A percentile compares a stretch with the other conserved stretches of the same genome.
These are phyloP conservation scores for Acanthamoeba healyi DNA, from an alignment of 208 protist species.

Conservation along the genomic window DNA sequence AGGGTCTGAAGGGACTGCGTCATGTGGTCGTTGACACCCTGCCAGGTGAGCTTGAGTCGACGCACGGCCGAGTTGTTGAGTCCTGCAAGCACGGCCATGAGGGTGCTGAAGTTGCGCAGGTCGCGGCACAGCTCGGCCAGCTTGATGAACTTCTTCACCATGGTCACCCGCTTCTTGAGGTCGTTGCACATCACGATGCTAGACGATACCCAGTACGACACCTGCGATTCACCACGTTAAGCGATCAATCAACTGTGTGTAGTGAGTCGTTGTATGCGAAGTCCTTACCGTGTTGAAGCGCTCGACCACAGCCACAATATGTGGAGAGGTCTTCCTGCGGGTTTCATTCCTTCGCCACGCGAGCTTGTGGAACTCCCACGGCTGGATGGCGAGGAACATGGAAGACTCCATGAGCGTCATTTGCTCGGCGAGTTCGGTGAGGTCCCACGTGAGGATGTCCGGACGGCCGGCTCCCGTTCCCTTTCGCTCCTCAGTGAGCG, in stretches of 20 bases:
- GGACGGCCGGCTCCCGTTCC: not conserved
- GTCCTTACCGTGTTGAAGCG: slow-evolving; percentile 41
- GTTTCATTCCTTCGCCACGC: not conserved
- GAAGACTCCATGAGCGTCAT: slow-evolving; percentile 56
- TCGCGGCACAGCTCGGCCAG: slow-evolving; percentile 32
- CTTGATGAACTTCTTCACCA: slow-evolving; percentile 29
- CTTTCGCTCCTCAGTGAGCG: not conserved
- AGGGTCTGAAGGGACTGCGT: not conserved
- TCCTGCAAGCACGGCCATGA: slow-evolving; percentile 65
- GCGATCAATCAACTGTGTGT: not conserved
- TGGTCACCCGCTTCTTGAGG: not conserved
- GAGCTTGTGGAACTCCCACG: slow-evolving; percentile 14
- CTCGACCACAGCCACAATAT: slow-evolving; percentile 59
- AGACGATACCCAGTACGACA: slow-evolving; percentile 55
- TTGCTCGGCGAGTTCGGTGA: slow-evolving; percentile 13
- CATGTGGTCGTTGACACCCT: slow-evolving; percentile 13
- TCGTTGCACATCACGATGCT: slow-evolving; percentile 61
- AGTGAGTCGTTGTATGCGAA: not conserved
- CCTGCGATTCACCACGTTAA: not conserved
- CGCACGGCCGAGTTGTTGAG: slow-evolving; percentile 66
- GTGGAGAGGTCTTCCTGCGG: slow-evolving; percentile 39
- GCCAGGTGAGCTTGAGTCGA: slow-evolving; percentile 52
- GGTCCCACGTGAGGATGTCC: slow-evolving; percentile 25
- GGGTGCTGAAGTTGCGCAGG: slow-evolving; percentile 52
- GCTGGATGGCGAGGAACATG: slow-evolving; percentile 19